These are phyloP conservation scores for Thelephora ganbajun DNA, from an alignment of 768 basidiomycete species.

Conservation along the genomic window DNA sequence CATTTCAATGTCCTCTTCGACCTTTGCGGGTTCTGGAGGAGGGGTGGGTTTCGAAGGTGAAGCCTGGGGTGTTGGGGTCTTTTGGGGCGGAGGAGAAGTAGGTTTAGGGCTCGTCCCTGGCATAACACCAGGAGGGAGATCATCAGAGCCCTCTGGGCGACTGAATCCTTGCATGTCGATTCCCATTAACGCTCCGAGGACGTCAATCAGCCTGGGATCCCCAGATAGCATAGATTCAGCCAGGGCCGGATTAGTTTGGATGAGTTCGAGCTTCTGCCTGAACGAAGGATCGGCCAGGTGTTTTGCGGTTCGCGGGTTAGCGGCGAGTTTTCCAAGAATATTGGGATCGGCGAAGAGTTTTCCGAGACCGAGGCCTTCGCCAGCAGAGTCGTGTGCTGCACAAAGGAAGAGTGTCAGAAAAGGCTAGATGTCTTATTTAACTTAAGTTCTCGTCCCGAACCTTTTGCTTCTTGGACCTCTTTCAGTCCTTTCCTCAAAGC, in stretches of 20 bases:
- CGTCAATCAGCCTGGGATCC: constrained; percentile 90
- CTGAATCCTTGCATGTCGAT: constrained; percentile 82
- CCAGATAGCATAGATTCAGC: constrained; percentile 43
- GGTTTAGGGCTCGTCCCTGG: constrained; percentile 14
- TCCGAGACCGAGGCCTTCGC: constrained; percentile 48
- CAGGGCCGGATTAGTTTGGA: constrained; percentile 55
- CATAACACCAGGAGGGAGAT: constrained; percentile 49
- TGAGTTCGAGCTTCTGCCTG: constrained; percentile 57
- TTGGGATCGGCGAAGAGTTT: constrained; percentile 79
- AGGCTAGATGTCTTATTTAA: background rate
- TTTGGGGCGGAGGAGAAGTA: constrained; percentile 17
- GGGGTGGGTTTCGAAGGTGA: constrained; percentile 32
- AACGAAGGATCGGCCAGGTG: constrained; percentile 78
- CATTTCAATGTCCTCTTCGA: constrained; percentile 50
- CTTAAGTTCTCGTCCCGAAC: constrained; percentile 22
- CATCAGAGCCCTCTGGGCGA: constrained; percentile 74
- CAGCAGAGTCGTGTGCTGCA: constrained; percentile 24
- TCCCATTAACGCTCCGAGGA: constrained; percentile 85
- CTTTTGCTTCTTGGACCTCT: constrained; percentile 78
- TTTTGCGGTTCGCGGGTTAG: constrained; percentile 76
- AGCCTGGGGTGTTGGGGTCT: constrained; percentile 15
- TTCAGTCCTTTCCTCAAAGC: constrained; percentile 77
- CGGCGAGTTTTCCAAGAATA: constrained; percentile 68
- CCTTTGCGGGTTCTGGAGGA: constrained; percentile 21
- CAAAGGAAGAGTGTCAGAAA: background rate